Conservation (phyloP, 331 rosid species). For the Malus hybrid region DNA sequence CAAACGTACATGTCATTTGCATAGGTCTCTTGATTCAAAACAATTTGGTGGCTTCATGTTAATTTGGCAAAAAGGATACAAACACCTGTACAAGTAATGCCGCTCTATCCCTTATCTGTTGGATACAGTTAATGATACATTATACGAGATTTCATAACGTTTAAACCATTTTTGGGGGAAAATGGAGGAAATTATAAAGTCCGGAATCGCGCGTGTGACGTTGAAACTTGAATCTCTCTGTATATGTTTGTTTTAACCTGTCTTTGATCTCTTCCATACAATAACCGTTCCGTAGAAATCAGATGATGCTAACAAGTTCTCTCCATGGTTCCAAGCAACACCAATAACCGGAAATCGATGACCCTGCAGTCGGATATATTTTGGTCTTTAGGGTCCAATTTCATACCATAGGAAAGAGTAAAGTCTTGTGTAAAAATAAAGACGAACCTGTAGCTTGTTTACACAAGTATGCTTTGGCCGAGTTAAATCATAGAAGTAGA, state of each 20-base stretch:
- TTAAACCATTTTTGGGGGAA: background rate
- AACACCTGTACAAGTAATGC: background rate
- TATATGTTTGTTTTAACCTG: constrained; percentile 27
- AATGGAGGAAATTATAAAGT: constrained; percentile 1
- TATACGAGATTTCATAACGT: background rate
- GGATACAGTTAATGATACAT: constrained; percentile 8
- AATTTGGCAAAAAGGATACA: background rate
- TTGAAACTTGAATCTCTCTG: background rate
- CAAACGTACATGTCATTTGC: background rate
- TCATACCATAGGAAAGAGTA: background rate
- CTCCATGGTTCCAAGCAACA: constrained; percentile 94
- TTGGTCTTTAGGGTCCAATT: constrained; percentile 11
- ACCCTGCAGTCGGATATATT: constrained; percentile 48
- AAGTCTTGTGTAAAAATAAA: background rate
- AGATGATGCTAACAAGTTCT: constrained; percentile 85
- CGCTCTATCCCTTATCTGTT: background rate
- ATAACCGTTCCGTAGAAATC: constrained; percentile 79
- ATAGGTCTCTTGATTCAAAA: background rate
- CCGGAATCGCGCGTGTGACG: background rate
- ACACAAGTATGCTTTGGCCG: constrained; percentile 88
- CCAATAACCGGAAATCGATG: constrained; percentile 82
- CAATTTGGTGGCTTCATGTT: background rate
- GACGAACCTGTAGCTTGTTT: constrained; percentile 85
- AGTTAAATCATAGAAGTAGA: constrained; percentile 90
- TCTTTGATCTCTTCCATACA: constrained; percentile 91